phyloP scores from a whole-genome alignment of 2,329 filamentous ascomycete species.

The Paraphoma chrysanthemicola region DNA sequence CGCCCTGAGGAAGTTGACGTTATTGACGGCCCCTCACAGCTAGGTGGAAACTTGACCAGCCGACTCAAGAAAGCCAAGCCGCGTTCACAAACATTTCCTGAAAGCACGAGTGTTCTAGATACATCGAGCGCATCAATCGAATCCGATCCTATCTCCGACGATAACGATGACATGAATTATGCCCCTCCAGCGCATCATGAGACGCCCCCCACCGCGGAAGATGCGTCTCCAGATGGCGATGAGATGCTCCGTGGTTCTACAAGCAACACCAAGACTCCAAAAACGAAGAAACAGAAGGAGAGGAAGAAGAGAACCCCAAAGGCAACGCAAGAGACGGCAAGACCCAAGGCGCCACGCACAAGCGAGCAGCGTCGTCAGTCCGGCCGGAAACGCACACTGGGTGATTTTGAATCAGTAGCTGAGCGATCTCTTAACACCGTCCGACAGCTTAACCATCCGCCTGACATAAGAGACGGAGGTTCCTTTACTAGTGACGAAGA shows the following conservation, averaged over 20 bases:
- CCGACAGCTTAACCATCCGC: conserved; percentile 18
- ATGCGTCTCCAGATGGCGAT: background rate
- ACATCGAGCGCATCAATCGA: background rate
- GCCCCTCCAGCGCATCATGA: background rate
- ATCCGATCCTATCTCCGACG: background rate
- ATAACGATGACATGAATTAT: background rate
- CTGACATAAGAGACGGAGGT: conserved; percentile 19
- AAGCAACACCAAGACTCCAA: background rate
- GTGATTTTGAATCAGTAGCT: conserved; percentile 10
- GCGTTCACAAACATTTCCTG: background rate
- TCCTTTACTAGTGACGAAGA: conserved; percentile 28
- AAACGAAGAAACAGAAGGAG: background rate
- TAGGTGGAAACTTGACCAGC: background rate
- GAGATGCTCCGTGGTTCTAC: background rate
- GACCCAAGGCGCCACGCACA: too few relatives aligned
- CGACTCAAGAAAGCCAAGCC: background rate
- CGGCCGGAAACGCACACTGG: background rate
- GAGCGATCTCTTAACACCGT: conserved; percentile 17
- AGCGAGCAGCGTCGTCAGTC: too few relatives aligned
- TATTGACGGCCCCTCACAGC: background rate
- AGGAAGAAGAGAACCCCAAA: too few relatives aligned
- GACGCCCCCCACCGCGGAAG: background rate
- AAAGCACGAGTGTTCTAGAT: background rate
- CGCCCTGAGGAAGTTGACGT: background rate
- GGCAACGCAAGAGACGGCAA: too few relatives aligned